phyloP scores from a whole-genome alignment of 148 eudicot species.

The Persicaria maculosa region DNA sequence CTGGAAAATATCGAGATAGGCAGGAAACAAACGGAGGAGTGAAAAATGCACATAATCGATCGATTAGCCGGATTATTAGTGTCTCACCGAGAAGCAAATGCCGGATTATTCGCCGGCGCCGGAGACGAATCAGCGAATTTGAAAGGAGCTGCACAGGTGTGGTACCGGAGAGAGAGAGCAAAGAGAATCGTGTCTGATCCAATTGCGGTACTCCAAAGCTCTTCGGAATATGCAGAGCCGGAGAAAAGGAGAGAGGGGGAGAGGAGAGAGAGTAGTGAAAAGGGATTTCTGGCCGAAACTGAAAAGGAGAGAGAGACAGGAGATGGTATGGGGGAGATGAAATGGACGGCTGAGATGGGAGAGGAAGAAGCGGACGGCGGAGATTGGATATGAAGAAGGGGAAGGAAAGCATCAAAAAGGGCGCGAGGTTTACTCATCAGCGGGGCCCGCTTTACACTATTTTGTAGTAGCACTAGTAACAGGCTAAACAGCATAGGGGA shows the following conservation, averaged over 20 bases:
- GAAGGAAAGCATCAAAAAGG: conserved; percentile 5
- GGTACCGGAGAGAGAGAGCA: background rate
- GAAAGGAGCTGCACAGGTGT: background rate
- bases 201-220: background rate
- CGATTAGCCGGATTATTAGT: background rate
- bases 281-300: background rate
- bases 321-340: background rate
- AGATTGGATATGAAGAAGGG: background rate
- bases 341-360: conserved; percentile 4
- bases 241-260: background rate
- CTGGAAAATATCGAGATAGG: background rate
- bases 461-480: background rate
- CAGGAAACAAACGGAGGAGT: background rate
- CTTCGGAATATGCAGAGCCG: background rate
- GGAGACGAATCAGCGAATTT: background rate
- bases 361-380: conserved; percentile 3
- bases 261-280: background rate
- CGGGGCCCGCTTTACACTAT: background rate
- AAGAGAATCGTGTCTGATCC: background rate
- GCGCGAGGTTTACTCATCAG: background rate
- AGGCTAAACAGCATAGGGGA: background rate
- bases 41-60: background rate
- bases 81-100: background rate
- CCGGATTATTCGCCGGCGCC: background rate
- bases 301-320: background rate